Evolutionary conservation across 106 monocot species (phyloP).

Genomic region (Ottelia alismoides): DNA sequence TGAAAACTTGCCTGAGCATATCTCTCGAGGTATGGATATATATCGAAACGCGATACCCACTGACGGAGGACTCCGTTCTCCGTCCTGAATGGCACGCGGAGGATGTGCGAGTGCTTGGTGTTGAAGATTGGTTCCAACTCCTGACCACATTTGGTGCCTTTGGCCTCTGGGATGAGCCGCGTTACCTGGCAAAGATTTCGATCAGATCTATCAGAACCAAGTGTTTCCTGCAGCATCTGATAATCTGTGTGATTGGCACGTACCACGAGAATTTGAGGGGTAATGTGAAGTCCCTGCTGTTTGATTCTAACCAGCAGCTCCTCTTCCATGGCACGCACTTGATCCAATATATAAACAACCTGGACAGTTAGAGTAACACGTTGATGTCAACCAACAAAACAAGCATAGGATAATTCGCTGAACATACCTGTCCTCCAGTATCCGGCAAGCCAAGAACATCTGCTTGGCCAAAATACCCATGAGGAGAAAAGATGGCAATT

Average conservation of each 20-base stretch:
- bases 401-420: background rate
- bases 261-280: conserved; percentile 90
- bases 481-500: conserved; percentile 80
- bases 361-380: conserved; percentile 9
- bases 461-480: conserved; percentile 94
- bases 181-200: too few species aligned
- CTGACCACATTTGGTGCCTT: conserved; percentile 89
- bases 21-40: conserved; percentile 97
- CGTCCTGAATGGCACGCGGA: conserved; percentile 81
- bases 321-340: conserved; percentile 90
- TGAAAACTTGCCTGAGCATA: conserved; percentile 50
- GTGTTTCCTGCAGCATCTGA: too few species aligned
- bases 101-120: conserved; percentile 76
- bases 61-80: conserved; percentile 48
- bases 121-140: conserved; percentile 69
- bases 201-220: too few species aligned
- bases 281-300: conserved; percentile 59
- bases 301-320: conserved; percentile 81
- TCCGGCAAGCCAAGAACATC: conserved; percentile 94
- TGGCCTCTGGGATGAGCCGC: conserved; percentile 82
- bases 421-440: conserved; percentile 85
- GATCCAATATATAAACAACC: conserved; percentile 95
- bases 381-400: too few species aligned
- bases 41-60: conserved; percentile 93
- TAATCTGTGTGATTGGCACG: too few species aligned